Conservation (phyloP, 169 alveolate genomes). For the Ichthyophthirius multifiliis region DNA sequence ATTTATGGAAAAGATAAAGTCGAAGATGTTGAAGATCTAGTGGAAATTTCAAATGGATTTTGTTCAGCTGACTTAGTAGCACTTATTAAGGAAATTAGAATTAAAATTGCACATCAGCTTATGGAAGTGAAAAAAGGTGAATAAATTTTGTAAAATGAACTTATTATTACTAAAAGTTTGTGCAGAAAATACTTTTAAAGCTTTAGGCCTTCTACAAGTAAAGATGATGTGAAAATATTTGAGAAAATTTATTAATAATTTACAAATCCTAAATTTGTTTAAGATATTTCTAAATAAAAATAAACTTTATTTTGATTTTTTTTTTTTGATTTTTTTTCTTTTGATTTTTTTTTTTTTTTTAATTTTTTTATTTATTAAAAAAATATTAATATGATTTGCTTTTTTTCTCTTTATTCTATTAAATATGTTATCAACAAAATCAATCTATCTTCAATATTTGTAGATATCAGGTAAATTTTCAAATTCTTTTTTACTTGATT, state of each 20-base stretch:
- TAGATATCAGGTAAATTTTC: too few species aligned
- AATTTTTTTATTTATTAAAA: too few species aligned
- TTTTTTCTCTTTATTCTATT: too few species aligned
- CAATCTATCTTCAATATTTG: too few species aligned
- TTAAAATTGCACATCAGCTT: slow-evolving; percentile 29
- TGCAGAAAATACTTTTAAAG: not conserved
- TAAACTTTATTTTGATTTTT: not conserved
- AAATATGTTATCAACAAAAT: too few species aligned
- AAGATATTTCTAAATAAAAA: slow-evolving; percentile 1
- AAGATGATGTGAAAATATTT: not conserved
- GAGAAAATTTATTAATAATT: not conserved
- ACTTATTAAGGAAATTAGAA: slow-evolving; percentile 40
- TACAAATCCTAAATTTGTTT: not conserved
- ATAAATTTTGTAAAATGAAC: not conserved
- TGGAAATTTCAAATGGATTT: slow-evolving; percentile 40
- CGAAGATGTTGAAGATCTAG: slow-evolving; percentile 34
- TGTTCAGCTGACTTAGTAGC: slow-evolving; percentile 69
- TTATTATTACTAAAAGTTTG: not conserved
- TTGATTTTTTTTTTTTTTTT: too few species aligned
- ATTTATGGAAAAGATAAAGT: slow-evolving; percentile 43
- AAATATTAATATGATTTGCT: too few species aligned
- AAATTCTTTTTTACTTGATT: too few species aligned
- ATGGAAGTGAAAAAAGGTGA: slow-evolving; percentile 19
- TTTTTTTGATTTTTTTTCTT: too few species aligned
- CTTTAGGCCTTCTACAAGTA: not conserved